Evolutionary conservation across 192 early-diverging fungal species (phyloP), one percentile per base, ranked within the genome.

Genomic region (Phycomyces nitens): DNA sequence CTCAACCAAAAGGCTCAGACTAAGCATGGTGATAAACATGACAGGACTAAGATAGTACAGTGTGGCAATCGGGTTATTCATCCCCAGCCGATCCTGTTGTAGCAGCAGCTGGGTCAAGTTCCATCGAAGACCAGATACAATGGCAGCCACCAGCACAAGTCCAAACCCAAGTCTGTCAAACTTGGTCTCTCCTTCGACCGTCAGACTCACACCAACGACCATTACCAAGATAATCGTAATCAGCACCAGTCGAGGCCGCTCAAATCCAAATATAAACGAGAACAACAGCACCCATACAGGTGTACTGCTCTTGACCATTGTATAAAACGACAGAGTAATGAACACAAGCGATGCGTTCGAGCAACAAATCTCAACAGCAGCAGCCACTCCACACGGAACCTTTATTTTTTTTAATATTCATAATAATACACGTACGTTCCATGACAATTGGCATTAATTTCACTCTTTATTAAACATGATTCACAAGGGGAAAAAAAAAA

Each of bases 271-370:
- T 10, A 88, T 66, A 73, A 92, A 92, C 27, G 93, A 88, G 74
- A 95, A 95, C 0, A 91, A 27, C 11, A 95, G 74, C 8, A 87
- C 84, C 82, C 81, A 86, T 53, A 86, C 79, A 2, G 86, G 86
- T 3, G 83, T 84, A 34, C 82, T 81, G 11, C 83, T 85, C 70
- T 88, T 88, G 24, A 88, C 82, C 85, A 88, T 86, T 24, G 86
- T 95, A 70, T 93, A 93, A 67, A 95, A 93, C n/a, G 88, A 85
- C 18, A 95, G 80, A 9, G 93, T 86, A 52, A 95, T 90, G 65
- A 77, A 81, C 70, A 90, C 81, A 39, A 94, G 82, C 26, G 85
- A 86, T 12, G 84, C 81, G 75, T 94, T 94, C 8, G 89, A 84
- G 64, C 89, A 80, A 43, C 89, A 88, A 67, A 94, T 92, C 64